A percentile compares a stretch with the other conserved stretches of the same genome.
Conservation (phyloP, 495 filamentous ascomycete species). For the Venustampulla echinocandica region DNA sequence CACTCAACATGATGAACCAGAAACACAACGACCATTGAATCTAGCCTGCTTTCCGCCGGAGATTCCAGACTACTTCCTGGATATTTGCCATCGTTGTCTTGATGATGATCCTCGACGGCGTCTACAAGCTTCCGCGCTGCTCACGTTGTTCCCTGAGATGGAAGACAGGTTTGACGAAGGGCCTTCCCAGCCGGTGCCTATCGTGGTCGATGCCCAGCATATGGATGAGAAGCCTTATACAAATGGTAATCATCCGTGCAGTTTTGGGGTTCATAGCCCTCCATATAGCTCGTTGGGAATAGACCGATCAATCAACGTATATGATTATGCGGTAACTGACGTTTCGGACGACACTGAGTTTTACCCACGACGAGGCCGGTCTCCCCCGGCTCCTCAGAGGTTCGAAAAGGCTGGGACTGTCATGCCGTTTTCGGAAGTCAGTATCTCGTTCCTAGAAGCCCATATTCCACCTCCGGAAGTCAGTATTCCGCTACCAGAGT, state of each 20-base stretch:
- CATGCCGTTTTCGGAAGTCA: no score
- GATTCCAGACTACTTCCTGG: conserved; percentile 51
- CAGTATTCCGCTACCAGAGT: conserved; percentile 14
- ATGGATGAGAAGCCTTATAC: conserved; percentile 2
- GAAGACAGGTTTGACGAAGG: conserved; percentile 5
- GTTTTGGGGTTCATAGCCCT: not conserved
- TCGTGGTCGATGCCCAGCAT: conserved; percentile 18
- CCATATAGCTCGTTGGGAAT: not conserved
- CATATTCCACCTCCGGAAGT: not conserved
- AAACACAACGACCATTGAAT: conserved; percentile 65
- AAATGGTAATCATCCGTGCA: conserved; percentile 3
- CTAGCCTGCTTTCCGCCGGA: conserved; percentile 30
- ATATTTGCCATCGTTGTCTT: conserved; percentile 50
- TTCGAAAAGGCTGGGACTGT: not conserved
- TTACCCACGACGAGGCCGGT: conserved; percentile 19
- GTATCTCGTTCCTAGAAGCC: not conserved
- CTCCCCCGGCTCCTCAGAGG: conserved; percentile 12
- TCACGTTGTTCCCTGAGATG: conserved; percentile 18
- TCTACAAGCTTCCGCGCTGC: conserved; percentile 16
- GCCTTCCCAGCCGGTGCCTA: conserved; percentile 2
- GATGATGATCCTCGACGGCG: conserved; percentile 37
- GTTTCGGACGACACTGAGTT: conserved; percentile 18
- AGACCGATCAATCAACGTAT: conserved; percentile 5
- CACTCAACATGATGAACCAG: conserved; percentile 81
- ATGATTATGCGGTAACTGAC: conserved; percentile 19